Conservation (phyloP, 768 basidiomycete species). For the Phylloporus rhodoxanthus region DNA sequence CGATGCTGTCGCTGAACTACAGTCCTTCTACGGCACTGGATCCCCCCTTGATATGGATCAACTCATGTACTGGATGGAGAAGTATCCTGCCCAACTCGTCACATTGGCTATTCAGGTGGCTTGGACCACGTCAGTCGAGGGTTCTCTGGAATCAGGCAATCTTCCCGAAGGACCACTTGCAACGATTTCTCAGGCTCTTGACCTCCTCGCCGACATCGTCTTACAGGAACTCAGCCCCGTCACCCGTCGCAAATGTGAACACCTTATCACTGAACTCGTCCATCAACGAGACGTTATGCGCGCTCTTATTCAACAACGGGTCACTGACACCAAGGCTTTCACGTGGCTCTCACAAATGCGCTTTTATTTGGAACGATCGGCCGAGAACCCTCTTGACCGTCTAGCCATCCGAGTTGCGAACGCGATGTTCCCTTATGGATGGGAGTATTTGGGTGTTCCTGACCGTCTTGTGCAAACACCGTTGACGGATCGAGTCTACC, state of each 20-base stretch:
- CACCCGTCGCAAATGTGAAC: constrained; percentile 97
- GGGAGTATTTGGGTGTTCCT: constrained; percentile 97
- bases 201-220: constrained; percentile 95
- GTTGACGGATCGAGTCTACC: constrained; percentile 92
- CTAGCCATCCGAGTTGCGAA: constrained; percentile 82
- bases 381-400: constrained; percentile 75
- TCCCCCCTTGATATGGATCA: constrained; percentile 53
- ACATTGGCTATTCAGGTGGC: constrained; percentile 92
- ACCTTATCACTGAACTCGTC: constrained; percentile 96
- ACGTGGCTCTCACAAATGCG: constrained; percentile 98
- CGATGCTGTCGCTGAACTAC: constrained; percentile 74
- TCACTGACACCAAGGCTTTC: constrained; percentile 66
- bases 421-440: constrained; percentile 92
- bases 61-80: constrained; percentile 88
- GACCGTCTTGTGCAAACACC: constrained; percentile 98
- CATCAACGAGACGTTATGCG: constrained; percentile 96
- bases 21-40: constrained; percentile 70
- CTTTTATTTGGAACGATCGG: constrained; percentile 75
- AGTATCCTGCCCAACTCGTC: constrained; percentile 92
- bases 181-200: constrained; percentile 76
- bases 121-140: constrained; percentile 86
- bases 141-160: constrained; percentile 49
- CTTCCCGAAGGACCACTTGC: constrained; percentile 63
- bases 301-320: constrained; percentile 59
- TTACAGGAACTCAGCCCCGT: constrained; percentile 82